These are phyloP conservation scores for Blastobotrys arbuscula DNA, from an alignment of 1,139 yeast genomes.

Conservation along the genomic window DNA sequence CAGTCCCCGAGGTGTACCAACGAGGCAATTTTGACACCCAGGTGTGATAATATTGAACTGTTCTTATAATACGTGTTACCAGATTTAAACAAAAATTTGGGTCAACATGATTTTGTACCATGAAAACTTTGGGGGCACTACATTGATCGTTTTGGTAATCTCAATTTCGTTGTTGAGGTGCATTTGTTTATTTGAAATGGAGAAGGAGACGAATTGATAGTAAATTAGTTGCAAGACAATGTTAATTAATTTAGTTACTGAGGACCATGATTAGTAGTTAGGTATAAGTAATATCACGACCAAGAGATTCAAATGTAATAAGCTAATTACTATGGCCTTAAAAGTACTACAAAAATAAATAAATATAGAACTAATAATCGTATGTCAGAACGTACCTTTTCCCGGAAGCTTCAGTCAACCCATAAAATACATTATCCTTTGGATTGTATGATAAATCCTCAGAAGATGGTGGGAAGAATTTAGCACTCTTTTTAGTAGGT, in stretches of 20 bases:
- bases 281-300: no score
- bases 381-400: constrained; percentile 11
- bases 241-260: no score
- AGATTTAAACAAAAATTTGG: background rate
- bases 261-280: no score
- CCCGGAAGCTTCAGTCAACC: constrained; percentile 9
- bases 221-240: no score
- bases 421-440: constrained; percentile 5
- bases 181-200: no score
- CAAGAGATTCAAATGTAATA: no score
- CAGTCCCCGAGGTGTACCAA: no score
- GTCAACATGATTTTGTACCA: no score
- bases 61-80: background rate
- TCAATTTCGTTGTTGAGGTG: background rate
- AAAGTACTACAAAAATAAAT: no score
- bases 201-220: background rate
- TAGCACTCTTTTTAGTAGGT: background rate
- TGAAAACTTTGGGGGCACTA: no score
- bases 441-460: constrained; percentile 10
- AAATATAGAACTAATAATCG: constrained; percentile 1
- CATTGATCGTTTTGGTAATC: background rate
- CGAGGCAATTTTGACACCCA: no score
- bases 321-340: no score
- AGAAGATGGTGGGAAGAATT: constrained; percentile 3
- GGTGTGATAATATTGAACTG: background rate